These are phyloP conservation scores for Globisporangium ultimum DNA, from an alignment of 352 stramenopile species.

Conservation along the genomic window DNA sequence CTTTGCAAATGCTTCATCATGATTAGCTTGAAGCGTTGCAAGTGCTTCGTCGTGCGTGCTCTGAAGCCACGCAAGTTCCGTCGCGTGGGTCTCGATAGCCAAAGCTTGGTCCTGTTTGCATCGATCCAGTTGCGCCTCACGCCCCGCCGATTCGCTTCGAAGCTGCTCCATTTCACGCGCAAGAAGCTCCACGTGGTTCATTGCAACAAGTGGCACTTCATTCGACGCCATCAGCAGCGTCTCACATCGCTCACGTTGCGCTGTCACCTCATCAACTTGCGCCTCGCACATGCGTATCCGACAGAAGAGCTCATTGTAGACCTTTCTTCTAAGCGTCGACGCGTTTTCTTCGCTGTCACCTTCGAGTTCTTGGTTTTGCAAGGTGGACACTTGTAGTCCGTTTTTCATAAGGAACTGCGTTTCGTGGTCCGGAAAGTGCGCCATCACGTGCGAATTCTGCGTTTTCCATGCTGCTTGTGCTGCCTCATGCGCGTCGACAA, in stretches of 20 bases:
- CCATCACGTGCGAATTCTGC: slow-evolving; percentile 13
- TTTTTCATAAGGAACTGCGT: neutral
- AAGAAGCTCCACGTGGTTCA: neutral
- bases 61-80: neutral
- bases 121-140: neutral
- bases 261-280: neutral
- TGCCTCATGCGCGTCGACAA: slow-evolving; percentile 6
- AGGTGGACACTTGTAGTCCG: slow-evolving; percentile 2
- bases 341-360: neutral
- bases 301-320: slow-evolving; percentile 12
- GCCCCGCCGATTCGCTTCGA: neutral
- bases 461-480: neutral
- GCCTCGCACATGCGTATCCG: slow-evolving; percentile 2
- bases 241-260: neutral
- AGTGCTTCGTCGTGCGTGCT: neutral
- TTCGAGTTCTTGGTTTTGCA: neutral
- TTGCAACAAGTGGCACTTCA: neutral
- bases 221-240: slow-evolving; percentile 8
- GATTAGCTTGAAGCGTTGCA: neutral
- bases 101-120: neutral
- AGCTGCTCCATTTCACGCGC: slow-evolving; percentile 1
- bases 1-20: neutral
- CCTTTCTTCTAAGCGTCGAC: neutral
- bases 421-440: slow-evolving; percentile 20
- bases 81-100: slow-evolving; percentile 3